phyloP scores from a whole-genome alignment of 2,329 filamentous ascomycete genomes.

The Sarocladium kiliense region DNA sequence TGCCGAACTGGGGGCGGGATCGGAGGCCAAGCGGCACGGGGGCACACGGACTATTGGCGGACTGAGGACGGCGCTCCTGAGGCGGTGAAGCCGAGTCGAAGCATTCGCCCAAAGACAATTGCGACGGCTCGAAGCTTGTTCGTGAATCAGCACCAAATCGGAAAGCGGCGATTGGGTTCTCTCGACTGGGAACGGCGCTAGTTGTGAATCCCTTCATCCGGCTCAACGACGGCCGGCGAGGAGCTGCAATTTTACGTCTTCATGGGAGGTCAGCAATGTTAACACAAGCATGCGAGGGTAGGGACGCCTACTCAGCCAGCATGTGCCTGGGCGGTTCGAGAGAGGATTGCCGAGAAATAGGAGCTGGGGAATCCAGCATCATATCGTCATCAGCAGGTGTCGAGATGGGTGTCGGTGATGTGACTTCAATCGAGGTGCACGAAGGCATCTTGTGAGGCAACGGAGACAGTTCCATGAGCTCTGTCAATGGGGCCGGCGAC shows the following conservation, averaged over 20 bases:
- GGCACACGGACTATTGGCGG: conserved; percentile 54
- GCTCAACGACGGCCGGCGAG: conserved; percentile 69
- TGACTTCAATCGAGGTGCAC: conserved; percentile 58
- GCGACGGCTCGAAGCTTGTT: conserved; percentile 23
- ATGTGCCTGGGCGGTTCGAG: conserved; percentile 44
- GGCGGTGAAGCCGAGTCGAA: conserved; percentile 71
- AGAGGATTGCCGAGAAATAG: conserved; percentile 39
- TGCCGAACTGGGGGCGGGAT: conserved; percentile 59
- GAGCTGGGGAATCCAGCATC: conserved; percentile 53
- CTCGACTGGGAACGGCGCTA: conserved; percentile 58
- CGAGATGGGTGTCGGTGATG: conserved; percentile 64
- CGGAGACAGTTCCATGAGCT: conserved; percentile 91
- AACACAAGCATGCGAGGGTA: conserved; percentile 14
- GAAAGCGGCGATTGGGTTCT: conserved; percentile 67
- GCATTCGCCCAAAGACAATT: conserved; percentile 70
- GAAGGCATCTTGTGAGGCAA: conserved; percentile 80
- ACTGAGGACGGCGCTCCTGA: conserved; percentile 59
- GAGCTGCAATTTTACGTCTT: conserved; percentile 62
- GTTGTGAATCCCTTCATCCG: conserved; percentile 72
- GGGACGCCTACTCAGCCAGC: conserved; percentile 46
- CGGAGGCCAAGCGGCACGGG: conserved; percentile 55
- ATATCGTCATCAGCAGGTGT: conserved; percentile 40
- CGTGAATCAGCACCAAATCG: conserved; percentile 54
- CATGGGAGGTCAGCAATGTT: conserved; percentile 18
- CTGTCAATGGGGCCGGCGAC: conserved; percentile 66